These are phyloP conservation scores for Bryopsis sp. DNA, from an alignment of 139 green algal species.

Conservation along the genomic window DNA sequence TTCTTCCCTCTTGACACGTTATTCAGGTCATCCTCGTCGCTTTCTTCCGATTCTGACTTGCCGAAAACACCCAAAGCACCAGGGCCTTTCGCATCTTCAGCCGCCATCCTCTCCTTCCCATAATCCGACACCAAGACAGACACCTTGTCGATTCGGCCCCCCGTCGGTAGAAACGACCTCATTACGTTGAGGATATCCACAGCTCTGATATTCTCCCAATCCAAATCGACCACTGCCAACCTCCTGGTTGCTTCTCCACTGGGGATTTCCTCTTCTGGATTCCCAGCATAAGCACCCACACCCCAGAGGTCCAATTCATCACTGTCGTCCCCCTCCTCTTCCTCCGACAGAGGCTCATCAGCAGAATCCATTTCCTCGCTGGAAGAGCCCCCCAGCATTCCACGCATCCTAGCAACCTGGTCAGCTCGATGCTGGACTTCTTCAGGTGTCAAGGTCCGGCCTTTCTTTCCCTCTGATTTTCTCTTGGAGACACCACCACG, in stretches of 20 bases:
- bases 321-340: neutral
- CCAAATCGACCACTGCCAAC: conserved; percentile 3
- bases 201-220: neutral
- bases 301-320: no score
- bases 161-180: neutral
- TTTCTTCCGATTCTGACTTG: neutral
- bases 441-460: no score
- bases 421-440: no score
- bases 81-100: neutral
- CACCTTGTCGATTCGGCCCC: neutral
- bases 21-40: no score
- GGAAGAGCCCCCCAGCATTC: neutral
- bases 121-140: conserved; percentile 4
- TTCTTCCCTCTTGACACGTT: no score
- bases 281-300: neutral
- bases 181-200: neutral
- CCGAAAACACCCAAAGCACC: neutral
- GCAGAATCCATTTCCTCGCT: neutral
- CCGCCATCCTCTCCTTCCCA: neutral
- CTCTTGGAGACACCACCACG: no score
- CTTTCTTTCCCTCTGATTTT: no score
- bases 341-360: neutral
- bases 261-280: neutral
- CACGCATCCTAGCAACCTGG: neutral
- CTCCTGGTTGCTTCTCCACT: neutral